Evolutionary conservation across 2,329 filamentous ascomycete genomes (phyloP).

Genomic region (Xylariales sp.): DNA sequence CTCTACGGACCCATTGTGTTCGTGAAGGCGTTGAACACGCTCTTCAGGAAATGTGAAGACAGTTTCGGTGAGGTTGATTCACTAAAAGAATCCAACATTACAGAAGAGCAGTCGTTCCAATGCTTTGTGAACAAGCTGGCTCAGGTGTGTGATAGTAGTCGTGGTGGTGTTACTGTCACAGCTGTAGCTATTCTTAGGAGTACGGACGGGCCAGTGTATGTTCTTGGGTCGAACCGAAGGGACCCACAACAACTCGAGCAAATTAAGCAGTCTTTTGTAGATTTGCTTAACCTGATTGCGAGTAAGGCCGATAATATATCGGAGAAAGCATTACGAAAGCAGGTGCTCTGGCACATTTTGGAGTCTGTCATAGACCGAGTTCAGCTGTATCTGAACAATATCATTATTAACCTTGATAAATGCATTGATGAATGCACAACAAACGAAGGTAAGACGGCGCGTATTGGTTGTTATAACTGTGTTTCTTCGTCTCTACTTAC

Average conservation of each 20-base stretch:
- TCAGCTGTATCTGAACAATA: slow-evolving; percentile 5
- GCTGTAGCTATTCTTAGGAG: slow-evolving; percentile 2
- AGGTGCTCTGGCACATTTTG: slow-evolving; percentile 5
- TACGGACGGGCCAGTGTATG: not conserved
- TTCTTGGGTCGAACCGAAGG: slow-evolving; percentile 7
- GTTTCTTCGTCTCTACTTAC: no score
- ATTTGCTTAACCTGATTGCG: slow-evolving; percentile 2
- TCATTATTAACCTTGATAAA: not conserved
- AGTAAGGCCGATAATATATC: not conserved
- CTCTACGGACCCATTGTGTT: slow-evolving; percentile 7
- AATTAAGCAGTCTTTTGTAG: not conserved
- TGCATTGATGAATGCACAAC: slow-evolving; percentile 5
- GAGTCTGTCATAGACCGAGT: slow-evolving; percentile 1
- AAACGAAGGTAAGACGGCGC: not conserved
- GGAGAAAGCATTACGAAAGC: slow-evolving; percentile 3
- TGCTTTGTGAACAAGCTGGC: slow-evolving; percentile 9
- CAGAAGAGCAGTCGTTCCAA: not conserved
- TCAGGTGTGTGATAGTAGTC: slow-evolving; percentile 4
- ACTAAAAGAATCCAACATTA: slow-evolving; percentile 3
- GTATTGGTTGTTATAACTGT: no score
- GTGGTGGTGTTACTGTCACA: slow-evolving; percentile 6
- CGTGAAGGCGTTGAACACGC: slow-evolving; percentile 5
- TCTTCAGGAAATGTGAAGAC: not conserved
- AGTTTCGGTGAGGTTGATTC: not conserved
- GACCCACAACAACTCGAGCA: not conserved